Base-by-base conservation (phyloP, 805 yeast species). In the Kodamaea kakaduensis region DNA sequence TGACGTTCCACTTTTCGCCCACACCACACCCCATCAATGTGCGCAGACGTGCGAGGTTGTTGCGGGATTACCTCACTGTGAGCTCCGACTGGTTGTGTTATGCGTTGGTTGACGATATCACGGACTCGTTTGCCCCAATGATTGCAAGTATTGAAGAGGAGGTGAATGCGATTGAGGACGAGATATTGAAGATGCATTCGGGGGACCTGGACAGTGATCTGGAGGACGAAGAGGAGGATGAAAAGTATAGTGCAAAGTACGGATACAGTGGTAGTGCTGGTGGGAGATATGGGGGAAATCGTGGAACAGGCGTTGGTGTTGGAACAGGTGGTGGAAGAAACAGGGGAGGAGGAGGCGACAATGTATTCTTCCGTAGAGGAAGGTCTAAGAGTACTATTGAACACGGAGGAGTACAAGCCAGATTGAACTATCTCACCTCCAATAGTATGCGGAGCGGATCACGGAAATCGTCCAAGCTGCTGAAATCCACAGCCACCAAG, bases 11-110 rank as follows among this genome's bases (percentile, higher is more conserved):
- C 61, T 87, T 86, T 59, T 81, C 87, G 7, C 90, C 96, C 9
- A 87, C 97, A 0, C 95, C 96, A 3, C 98, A 93, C 58, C 95
- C 97, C 0, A 84, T 88, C 32, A 93, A 93, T 52, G 98, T 93
- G 20, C 76, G 98, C 47, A 74, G 97, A 56, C 77, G 98, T 56
- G 95, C 95, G 0, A 71, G 98, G 38, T 64, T 93, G 44, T 69
- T 90, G 43, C 72, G 81, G 42, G 98, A 93, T 56, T 90, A 89
- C 52, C 66, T 93, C 42, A 86, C 85, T 2, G 95, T 93, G 4
- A 77, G 90, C 2, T 78, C 97, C 0, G 97, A 93, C 58, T 93
- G 98, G 98, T 82, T 93, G 30, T 90, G 96, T 1, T 93, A 93
- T 61, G 97, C 97, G 0, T 64, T 93, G 44, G 86, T 93, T 48